phyloP scores from a whole-genome alignment of 768 basidiomycete genomes.

The Lepiota venenata region DNA sequence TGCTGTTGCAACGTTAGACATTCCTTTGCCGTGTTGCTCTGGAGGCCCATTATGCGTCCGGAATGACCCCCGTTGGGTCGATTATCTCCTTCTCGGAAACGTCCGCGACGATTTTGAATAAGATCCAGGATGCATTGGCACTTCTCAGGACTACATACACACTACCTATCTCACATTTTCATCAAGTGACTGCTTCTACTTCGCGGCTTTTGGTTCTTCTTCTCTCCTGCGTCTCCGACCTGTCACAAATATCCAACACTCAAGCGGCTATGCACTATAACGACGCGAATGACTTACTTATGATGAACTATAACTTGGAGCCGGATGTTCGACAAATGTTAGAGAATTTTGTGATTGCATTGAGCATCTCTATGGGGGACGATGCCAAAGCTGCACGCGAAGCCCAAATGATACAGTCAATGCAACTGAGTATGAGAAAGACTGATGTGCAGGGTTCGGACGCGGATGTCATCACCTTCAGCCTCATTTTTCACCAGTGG shows the following conservation, averaged over 20 bases:
- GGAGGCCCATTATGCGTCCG: slow-evolving; percentile 60
- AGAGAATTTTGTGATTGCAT: slow-evolving; percentile 54
- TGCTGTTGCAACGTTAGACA: slow-evolving; percentile 62
- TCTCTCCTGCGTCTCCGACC: slow-evolving; percentile 55
- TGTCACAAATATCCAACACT: slow-evolving; percentile 57
- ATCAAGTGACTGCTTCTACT: slow-evolving; percentile 58
- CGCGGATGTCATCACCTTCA: slow-evolving; percentile 61
- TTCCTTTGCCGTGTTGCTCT: slow-evolving; percentile 65
- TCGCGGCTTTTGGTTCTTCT: slow-evolving; percentile 64
- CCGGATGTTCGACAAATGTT: slow-evolving; percentile 51
- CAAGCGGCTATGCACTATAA: slow-evolving; percentile 50
- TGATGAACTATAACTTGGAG: slow-evolving; percentile 51
- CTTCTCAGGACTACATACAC: slow-evolving; percentile 56
- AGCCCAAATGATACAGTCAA: slow-evolving; percentile 65
- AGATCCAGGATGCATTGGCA: slow-evolving; percentile 57
- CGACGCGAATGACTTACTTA: slow-evolving; percentile 47
- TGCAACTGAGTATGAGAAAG: slow-evolving; percentile 57
- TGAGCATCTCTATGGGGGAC: slow-evolving; percentile 62
- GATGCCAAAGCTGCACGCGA: slow-evolving; percentile 69
- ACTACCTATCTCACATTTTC: slow-evolving; percentile 53
- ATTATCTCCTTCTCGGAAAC: slow-evolving; percentile 49
- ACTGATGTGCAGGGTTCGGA: slow-evolving; percentile 56
- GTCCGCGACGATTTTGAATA: slow-evolving; percentile 45
- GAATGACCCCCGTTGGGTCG: slow-evolving; percentile 49
- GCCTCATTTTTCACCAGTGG: slow-evolving; percentile 57